Base-by-base conservation (phyloP, 331 rosid genomes). In the Cydonia oblonga region DNA sequence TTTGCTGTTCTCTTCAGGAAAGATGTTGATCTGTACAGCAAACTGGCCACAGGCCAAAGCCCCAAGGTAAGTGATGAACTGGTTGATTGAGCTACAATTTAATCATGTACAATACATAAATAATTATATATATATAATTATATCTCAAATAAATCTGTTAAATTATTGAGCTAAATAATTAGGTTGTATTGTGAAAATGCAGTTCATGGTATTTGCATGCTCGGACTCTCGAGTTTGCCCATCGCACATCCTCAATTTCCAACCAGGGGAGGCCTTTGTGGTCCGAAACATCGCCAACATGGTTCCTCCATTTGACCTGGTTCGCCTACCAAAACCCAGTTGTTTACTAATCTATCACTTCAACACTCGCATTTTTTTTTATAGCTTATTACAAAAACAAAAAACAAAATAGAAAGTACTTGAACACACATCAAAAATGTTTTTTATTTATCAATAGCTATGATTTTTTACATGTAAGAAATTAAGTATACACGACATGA, bases 191-290 rank as follows among this genome's bases (percentile, higher is more conserved):
- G 4, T 35, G 35, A 25, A 9, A 11, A 3, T 72, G 86, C 91
- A 95, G 97, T 95, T 91, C 79, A 22, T 95, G 90, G 96, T 95
- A 35, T 95, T 95, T 85, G 99, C 99, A 20, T 95, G 99, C 84
- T 95, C 97, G 22, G 98, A 93, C 78, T 90, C 97, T 0, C 86
- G 99, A 79, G 99, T 95, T 19, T 95, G 97, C 77, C 99, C 99
- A 4, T 95, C 99, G 1, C 97, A 91, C 70, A 64, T 93, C 72
- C 84, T 95, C 78, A 69, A 95, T 84, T 95, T 91, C 73, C 96
- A 95, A 81, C 99, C 99, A 0, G 99, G 97, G 5, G 99, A 95
- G 79, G 97, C 99, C 16, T 95, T 95, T 60, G 77, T 89, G 70
- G 96, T 95, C 49, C 82, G 99, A 7, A 95, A 95, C 89, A 95